Evolutionary conservation across 108 stramenopile genomes (phyloP).

Genomic region (Epipyxis sp.): DNA sequence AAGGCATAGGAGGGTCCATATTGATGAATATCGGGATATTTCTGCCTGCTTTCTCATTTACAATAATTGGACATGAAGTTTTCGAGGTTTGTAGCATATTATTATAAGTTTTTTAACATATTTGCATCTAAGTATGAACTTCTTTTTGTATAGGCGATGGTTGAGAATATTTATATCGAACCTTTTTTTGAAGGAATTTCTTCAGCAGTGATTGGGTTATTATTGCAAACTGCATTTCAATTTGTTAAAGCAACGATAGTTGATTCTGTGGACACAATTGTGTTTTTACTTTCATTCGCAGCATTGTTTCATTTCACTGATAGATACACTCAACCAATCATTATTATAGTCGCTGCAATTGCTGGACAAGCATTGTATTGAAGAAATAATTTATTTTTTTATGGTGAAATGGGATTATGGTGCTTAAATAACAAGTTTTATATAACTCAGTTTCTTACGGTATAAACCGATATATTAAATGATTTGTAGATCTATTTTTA

Average conservation of each 20-base stretch:
- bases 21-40: not conserved
- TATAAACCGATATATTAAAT: too few relatives aligned
- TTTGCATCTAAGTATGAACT: too few relatives aligned
- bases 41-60: not conserved
- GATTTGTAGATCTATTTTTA: too few relatives aligned
- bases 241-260: not conserved
- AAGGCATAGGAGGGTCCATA: not conserved
- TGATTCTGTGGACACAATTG: not conserved
- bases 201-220: not conserved
- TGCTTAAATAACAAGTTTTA: too few relatives aligned
- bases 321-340: not conserved
- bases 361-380: not conserved
- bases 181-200: not conserved
- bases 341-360: not conserved
- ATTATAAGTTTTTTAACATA: too few relatives aligned
- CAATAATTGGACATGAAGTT: not conserved
- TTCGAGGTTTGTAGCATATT: too few relatives aligned
- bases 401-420: too few relatives aligned
- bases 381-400: too few relatives aligned
- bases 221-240: not conserved
- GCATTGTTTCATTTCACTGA: not conserved
- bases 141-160: not conserved
- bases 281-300: not conserved
- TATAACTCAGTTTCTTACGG: too few relatives aligned
- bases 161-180: not conserved